A percentile compares a stretch with the other conserved stretches of the same genome.
phyloP scores from a whole-genome alignment of 805 yeast genomes.

The Starmerella etchellsii region DNA sequence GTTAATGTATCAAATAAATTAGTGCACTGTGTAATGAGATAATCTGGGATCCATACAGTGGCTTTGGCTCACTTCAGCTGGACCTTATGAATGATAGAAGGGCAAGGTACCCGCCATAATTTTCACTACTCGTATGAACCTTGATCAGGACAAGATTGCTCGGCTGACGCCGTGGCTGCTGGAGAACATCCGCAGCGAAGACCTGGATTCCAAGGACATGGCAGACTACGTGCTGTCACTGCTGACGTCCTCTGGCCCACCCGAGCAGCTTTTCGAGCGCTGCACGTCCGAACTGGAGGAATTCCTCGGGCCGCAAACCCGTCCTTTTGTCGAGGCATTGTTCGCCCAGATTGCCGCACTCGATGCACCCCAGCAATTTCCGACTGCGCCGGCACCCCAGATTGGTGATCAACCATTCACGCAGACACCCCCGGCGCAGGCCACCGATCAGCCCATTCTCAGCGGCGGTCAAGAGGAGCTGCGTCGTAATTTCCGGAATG shows the following conservation, averaged over 20 bases:
- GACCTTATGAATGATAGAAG: too few species aligned
- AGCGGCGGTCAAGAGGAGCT: slow-evolving; percentile 23
- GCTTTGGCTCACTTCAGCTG: too few species aligned
- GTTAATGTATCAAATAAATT: too few species aligned
- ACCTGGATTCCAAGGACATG: slow-evolving; percentile 25
- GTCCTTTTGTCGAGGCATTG: slow-evolving; percentile 27
- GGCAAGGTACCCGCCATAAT: too few species aligned
- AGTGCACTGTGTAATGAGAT: too few species aligned
- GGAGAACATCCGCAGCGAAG: slow-evolving; percentile 8
- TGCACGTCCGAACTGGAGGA: slow-evolving; percentile 31
- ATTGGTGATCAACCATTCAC: not conserved
- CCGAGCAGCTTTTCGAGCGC: slow-evolving; percentile 26
- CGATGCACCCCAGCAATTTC: slow-evolving; percentile 4
- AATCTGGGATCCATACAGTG: too few species aligned
- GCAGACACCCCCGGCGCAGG: not conserved
- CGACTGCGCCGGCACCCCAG: not conserved
- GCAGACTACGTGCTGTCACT: slow-evolving; percentile 36
- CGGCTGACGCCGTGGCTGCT: slow-evolving; percentile 18
- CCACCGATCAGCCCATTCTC: not conserved
- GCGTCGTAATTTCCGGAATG: slow-evolving; percentile 19
- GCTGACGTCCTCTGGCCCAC: slow-evolving; percentile 29
- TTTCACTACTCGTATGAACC: too few species aligned
- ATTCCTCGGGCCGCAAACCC: slow-evolving; percentile 28
- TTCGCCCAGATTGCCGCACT: slow-evolving; percentile 23
- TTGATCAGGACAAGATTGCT: slow-evolving; percentile 4